phyloP scores from a whole-genome alignment of 257 asterid species.

The Catharanthus roseus region DNA sequence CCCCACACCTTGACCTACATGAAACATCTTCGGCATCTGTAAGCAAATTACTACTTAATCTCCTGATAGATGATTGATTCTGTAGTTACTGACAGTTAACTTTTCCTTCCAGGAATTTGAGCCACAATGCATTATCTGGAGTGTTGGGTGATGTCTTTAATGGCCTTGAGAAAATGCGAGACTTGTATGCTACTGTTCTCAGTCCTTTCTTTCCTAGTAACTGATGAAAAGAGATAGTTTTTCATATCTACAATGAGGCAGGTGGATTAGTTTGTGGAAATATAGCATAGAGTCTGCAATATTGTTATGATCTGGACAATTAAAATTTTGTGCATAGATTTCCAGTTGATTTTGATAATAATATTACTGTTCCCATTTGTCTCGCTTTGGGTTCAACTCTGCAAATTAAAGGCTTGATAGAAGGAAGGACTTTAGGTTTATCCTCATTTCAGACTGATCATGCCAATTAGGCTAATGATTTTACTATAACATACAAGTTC shows the following conservation, averaged over 20 bases:
- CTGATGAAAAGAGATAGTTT: neutral
- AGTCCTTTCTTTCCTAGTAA: neutral
- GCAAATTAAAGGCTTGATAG: neutral
- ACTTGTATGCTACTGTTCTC: constrained; percentile 42
- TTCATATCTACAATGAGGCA: neutral
- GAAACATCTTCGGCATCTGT: constrained; percentile 78
- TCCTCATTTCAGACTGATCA: neutral
- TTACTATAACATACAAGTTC: too few species aligned
- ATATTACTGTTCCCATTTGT: neutral
- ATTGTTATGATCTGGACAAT: neutral
- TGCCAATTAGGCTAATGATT: neutral
- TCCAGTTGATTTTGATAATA: neutral
- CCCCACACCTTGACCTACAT: constrained; percentile 55
- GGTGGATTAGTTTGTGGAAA: neutral
- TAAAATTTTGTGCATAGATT: neutral
- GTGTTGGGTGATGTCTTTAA: constrained; percentile 61
- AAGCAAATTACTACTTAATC: constrained; percentile 26
- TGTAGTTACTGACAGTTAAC: constrained; percentile 13
- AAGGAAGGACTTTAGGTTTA: neutral
- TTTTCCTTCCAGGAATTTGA: constrained; percentile 56
- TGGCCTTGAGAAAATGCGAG: constrained; percentile 54
- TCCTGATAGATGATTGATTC: constrained; percentile 4
- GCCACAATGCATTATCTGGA: constrained; percentile 71
- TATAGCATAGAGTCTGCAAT: neutral
- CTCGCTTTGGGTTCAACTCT: neutral